A percentile compares a stretch with the other conserved stretches of the same genome.
These are phyloP conservation scores for Microcos paniculata DNA, from an alignment of 345 rosid species.

Conservation along the genomic window DNA sequence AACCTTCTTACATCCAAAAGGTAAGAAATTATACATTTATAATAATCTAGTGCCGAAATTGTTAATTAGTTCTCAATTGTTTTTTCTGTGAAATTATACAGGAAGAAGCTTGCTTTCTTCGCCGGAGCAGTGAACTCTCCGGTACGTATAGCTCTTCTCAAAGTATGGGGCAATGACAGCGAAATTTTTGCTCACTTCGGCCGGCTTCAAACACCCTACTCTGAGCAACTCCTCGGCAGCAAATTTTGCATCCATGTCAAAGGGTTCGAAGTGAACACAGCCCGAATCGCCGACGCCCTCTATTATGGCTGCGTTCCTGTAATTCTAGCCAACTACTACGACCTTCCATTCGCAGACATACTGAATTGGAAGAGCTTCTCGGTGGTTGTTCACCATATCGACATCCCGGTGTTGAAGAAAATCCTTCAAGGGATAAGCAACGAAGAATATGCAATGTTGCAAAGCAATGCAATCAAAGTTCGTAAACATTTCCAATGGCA, in stretches of 20 bases:
- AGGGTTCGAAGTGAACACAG: conserved; percentile 65
- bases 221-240: conserved; percentile 49
- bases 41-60: no score
- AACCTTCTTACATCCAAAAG: conserved; percentile 38
- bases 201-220: conserved; percentile 42
- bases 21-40: conserved; percentile 18
- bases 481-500: conserved; percentile 54
- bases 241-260: conserved; percentile 66
- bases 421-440: conserved; percentile 32
- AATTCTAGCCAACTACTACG: conserved; percentile 51
- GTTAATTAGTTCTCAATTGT: no score
- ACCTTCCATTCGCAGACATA: conserved; percentile 48
- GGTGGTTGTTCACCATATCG: conserved; percentile 36
- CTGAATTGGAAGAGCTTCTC: conserved; percentile 51
- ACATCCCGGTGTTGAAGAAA: conserved; percentile 48
- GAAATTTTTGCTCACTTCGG: conserved; percentile 49
- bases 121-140: conserved; percentile 61
- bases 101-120: conserved; percentile 57
- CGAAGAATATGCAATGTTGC: conserved; percentile 24
- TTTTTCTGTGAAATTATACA: no score
- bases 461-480: conserved; percentile 38
- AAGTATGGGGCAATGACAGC: conserved; percentile 47
- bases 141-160: conserved; percentile 44
- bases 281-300: conserved; percentile 42
- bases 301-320: conserved; percentile 50